Percentiles rank a stretch among this genome's conserved stretches.
Conservation (phyloP, 2,329 filamentous ascomycete species). For the Tympanopsis confertula region DNA sequence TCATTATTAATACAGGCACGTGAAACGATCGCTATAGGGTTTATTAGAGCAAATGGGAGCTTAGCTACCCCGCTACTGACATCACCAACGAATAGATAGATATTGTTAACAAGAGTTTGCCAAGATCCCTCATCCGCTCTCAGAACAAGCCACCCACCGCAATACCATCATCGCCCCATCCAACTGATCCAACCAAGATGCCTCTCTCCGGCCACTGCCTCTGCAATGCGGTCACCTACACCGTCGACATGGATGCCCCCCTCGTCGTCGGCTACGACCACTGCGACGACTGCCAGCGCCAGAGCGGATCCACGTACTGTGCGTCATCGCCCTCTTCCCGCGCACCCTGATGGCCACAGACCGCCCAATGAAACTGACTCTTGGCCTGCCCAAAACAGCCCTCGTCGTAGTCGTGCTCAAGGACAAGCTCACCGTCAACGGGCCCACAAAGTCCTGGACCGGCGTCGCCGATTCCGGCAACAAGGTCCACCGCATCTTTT, state of each 20-base stretch:
- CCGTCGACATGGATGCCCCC: slow-evolving; percentile 36
- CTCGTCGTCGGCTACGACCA: slow-evolving; percentile 45
- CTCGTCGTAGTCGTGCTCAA: slow-evolving; percentile 57
- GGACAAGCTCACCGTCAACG: slow-evolving; percentile 50
- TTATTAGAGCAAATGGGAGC: too few relatives aligned
- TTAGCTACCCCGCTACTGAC: too few relatives aligned
- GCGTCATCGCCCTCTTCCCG: slow-evolving; percentile 12
- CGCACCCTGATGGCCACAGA: not conserved
- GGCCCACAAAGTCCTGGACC: slow-evolving; percentile 53
- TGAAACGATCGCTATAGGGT: too few relatives aligned
- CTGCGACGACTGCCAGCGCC: slow-evolving; percentile 64
- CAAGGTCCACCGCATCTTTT: slow-evolving; percentile 57
- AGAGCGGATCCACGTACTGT: slow-evolving; percentile 60
- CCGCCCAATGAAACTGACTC: not conserved
- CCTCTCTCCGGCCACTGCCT: slow-evolving; percentile 59
- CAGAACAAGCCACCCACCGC: too few relatives aligned
- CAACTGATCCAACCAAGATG: slow-evolving; percentile 31
- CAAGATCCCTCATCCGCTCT: too few relatives aligned
- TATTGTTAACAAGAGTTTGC: too few relatives aligned
- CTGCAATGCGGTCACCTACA: slow-evolving; percentile 62
- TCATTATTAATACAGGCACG: too few relatives aligned
- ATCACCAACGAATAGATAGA: too few relatives aligned
- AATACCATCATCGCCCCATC: not conserved
- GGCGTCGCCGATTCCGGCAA: slow-evolving; percentile 49
- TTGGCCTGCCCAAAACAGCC: slow-evolving; percentile 24